Base-by-base conservation (phyloP, 345 rosid genomes). In the Melaleuca quinquenervia region DNA sequence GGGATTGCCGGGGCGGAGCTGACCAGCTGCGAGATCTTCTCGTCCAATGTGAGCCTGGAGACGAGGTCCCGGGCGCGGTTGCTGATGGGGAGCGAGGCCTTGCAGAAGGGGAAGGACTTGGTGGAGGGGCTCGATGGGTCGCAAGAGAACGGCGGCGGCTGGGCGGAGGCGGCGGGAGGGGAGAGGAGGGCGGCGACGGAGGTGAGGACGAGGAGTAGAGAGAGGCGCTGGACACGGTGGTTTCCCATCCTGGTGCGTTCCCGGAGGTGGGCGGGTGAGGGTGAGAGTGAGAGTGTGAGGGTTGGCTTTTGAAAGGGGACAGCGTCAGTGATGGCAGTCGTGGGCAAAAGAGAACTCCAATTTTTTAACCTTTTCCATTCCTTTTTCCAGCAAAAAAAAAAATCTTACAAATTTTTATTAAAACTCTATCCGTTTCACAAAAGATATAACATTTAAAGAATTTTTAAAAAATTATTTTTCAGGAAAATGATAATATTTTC, bases 1-100 rank as follows among this genome's bases (percentile, higher is more conserved):
- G 97, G 95, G 85, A 97, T 94, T 10, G 95, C 88, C 0, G 95
- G 91, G 56, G 96, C 95, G 44, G 94, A 74, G 90, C 93, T 95
- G 45, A 89, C 99, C 5, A 97, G 95, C 87, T 95, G 98, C 12
- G 94, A 90, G 75, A 95, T 91, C 84, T 97, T 97, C 90, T 97
- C 99, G 24, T 95, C 97, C 29, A 96, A 60, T 27, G 95, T 92
- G 84, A 96, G 91, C 85, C 95, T 86, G 22, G 93, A 92, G 83
- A 97, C 95, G 24, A 97, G 91, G 91, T 96, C 99, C 50, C 87
- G 87, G 21, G 88, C 98, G 86, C 99, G 90, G 10, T 85, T 89
- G 86, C 32, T 87, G 26, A 93, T 89, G 86, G 97, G 91, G 7
- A 97, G 91, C 54, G 90, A 54, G 29, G 94, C 89, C 83, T 89